These are phyloP conservation scores for Penicillium subrubescens DNA, from an alignment of 495 filamentous ascomycete species.

Conservation along the genomic window DNA sequence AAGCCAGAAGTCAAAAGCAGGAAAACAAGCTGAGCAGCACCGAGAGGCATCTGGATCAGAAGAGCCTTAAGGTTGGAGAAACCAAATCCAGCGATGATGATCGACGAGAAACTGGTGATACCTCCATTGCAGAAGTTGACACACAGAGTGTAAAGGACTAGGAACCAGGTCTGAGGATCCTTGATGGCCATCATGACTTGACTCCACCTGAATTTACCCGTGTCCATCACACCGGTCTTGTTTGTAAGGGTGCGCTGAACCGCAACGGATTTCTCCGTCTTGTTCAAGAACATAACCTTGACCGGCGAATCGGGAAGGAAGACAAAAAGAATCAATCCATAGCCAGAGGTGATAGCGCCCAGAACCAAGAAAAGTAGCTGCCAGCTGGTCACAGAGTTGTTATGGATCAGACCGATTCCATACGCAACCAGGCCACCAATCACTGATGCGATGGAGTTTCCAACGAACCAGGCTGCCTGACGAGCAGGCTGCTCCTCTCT, in stretches of 20 bases:
- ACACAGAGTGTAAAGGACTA: conserved; percentile 41
- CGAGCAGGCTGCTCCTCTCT: conserved; percentile 55
- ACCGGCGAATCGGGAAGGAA: conserved; percentile 54
- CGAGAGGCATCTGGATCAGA: conserved; percentile 39
- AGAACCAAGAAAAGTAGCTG: conserved; percentile 44
- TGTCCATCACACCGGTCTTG: conserved; percentile 59
- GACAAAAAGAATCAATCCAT: conserved; percentile 41
- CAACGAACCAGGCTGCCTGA: conserved; percentile 55
- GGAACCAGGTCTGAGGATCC: conserved; percentile 54
- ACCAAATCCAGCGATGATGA: conserved; percentile 45
- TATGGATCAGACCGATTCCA: conserved; percentile 43
- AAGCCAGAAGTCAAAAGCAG: conserved; percentile 35
- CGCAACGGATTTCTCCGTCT: conserved; percentile 52
- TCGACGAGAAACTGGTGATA: conserved; percentile 45
- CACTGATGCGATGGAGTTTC: conserved; percentile 53
- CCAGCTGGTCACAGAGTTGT: conserved; percentile 28
- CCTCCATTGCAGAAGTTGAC: conserved; percentile 51
- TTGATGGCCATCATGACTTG: conserved; percentile 54
- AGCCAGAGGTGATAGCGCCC: conserved; percentile 38
- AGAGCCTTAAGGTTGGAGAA: conserved; percentile 40
- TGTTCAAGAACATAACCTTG: conserved; percentile 43
- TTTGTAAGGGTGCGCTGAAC: conserved; percentile 60
- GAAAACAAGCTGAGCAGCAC: conserved; percentile 42
- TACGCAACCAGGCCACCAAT: conserved; percentile 49
- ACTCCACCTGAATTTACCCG: conserved; percentile 58